Base-by-base conservation (phyloP, 495 filamentous ascomycete genomes). In the Hypoxylon rickii region DNA sequence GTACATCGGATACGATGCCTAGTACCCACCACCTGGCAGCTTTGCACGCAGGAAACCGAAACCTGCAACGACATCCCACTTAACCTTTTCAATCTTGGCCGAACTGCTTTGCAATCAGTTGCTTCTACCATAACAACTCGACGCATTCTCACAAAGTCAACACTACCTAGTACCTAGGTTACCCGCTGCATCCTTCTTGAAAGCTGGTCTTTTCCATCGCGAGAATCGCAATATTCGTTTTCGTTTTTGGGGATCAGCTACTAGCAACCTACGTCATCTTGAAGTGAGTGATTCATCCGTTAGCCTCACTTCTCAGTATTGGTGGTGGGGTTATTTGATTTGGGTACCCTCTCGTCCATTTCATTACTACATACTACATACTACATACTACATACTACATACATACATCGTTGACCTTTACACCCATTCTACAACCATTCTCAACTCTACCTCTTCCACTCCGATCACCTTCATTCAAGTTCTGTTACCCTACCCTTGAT, bases 181-280 rank as follows among this genome's bases (percentile, higher is more conserved):
- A 38, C 45, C 31, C 32, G 19, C 31, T 64, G 22, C 32, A 34
- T 12, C 7, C 55, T 56, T 42, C 36, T 39, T 46, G 18, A 52
- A 51, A 55, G 47, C 58, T 61, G 51, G 51, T 52, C 51, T 47
- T 51, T 55, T 40, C 32, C 21, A 39, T 31, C 34, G 13, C 55
- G 24, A 22, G n/a, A n/a, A n/a, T n/a, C n/a, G n/a, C n/a, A 16
- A 15, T 29, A 40, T 26, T 17, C 16, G 7, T 29, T 32, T 41
- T 45, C 12, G n/a, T 39, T 26, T 41, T 46, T 55, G 50, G 40
- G 51, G 51, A 7, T 40, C 48, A 31, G 22, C 8, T 63, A 38
- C 12, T 43, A 19, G 58, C 24, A 4, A 29, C 24, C 59, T 57
- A 57, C 59, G 59, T 63, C 59, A 63, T 52, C 12, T 63, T 21